These are phyloP conservation scores for Heliosperma pusillum DNA, from an alignment of 148 eudicot genomes.

Conservation along the genomic window DNA sequence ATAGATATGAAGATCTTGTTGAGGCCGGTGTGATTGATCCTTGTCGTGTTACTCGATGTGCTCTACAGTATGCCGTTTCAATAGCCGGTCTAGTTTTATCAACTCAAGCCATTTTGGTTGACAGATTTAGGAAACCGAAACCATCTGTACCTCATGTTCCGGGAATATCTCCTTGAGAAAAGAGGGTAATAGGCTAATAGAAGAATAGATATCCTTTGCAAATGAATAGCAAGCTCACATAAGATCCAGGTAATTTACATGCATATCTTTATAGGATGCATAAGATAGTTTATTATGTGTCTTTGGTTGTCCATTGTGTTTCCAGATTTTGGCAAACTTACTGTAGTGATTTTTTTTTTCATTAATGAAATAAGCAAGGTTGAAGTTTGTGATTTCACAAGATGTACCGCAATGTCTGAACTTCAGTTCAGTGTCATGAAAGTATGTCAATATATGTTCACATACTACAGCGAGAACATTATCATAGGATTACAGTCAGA, in stretches of 20 bases:
- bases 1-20: conserved; percentile 73
- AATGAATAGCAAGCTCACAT: background rate
- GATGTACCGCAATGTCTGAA: background rate
- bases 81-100: conserved; percentile 80
- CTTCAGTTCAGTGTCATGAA: background rate
- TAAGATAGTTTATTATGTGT: background rate
- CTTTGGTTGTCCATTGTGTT: background rate
- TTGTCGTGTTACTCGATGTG: conserved; percentile 71
- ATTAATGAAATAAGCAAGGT: background rate
- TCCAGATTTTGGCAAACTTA: conserved; percentile 13
- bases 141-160: conserved; percentile 67
- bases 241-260: background rate
- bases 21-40: conserved; percentile 80
- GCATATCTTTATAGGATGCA: background rate
- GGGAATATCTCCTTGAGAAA: conserved; percentile 45
- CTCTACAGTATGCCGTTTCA: conserved; percentile 82
- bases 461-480: background rate
- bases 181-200: background rate
- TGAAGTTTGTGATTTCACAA: background rate
- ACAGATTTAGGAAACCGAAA: conserved; percentile 57
- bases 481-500: background rate
- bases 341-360: background rate
- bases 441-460: background rate
- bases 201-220: background rate
- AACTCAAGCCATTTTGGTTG: conserved; percentile 80